Evolutionary conservation across 441 rosid genomes (phyloP).

Genomic region (Manihot esculenta): DNA sequence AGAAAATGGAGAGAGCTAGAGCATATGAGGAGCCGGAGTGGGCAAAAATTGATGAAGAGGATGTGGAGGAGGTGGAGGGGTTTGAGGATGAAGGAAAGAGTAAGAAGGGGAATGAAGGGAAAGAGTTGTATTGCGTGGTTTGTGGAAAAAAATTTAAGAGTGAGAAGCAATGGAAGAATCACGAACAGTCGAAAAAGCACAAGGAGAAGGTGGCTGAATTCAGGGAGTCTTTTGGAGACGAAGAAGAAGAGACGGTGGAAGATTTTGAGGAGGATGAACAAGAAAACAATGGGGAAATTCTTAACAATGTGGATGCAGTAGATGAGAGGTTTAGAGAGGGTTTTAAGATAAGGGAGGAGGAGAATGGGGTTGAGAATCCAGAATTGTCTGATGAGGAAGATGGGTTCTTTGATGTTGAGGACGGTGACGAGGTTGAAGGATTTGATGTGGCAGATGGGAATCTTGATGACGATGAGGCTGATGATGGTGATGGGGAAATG

Average conservation of each 20-base stretch:
- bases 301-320: conserved; percentile 36
- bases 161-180: conserved; percentile 97
- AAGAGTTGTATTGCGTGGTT: conserved; percentile 75
- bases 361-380: conserved; percentile 26
- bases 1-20: conserved; percentile 63
- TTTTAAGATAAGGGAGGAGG: conserved; percentile 34
- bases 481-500: conserved; percentile 47
- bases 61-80: conserved; percentile 45
- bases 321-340: conserved; percentile 50
- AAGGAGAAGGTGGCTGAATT: conserved; percentile 87
- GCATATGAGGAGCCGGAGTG: conserved; percentile 79
- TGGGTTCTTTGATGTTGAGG: conserved; percentile 42
- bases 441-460: conserved; percentile 22
- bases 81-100: conserved; percentile 38
- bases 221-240: conserved; percentile 52
- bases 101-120: conserved; percentile 36
- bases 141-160: conserved; percentile 95
- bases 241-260: conserved; percentile 29
- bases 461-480: conserved; percentile 33
- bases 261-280: conserved; percentile 32
- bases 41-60: conserved; percentile 56
- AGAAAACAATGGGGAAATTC: conserved; percentile 29
- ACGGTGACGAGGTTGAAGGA: conserved; percentile 29
- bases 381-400: conserved; percentile 40
- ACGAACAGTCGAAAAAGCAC: conserved; percentile 97